Evolutionary conservation across 331 rosid genomes (phyloP), one percentile per base, ranked within the genome.

Genomic region (Cydonia oblonga): DNA sequence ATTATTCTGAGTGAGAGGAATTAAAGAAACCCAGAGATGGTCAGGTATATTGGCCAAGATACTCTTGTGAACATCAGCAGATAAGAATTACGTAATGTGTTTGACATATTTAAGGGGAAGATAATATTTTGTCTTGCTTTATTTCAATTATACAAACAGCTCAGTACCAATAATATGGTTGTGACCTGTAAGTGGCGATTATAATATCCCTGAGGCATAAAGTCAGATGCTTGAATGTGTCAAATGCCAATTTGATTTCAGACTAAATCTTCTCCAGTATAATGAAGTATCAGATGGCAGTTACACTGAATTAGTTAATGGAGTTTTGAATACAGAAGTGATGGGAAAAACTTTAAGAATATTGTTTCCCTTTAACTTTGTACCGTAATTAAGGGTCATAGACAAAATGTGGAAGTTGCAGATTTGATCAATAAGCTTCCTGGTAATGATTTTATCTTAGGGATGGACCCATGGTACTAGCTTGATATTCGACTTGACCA

Each of bases 161-260:
- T 16, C 7, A 70, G 38, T 18, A 11, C 19, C 38, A 57, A 59
- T 71, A 32, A 53, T 71, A 35, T 9, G 26, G 66, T 18, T 7
- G 29, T 19, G 60, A 24, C n/a, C 42, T 24, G 75, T 24, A 24
- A 35, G 66, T 9, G 40, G 28, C 19, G 4, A 26, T 38, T 71
- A 58, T 23, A 58, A 15, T 71, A 71, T 24, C 28, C 46, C 26
- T 71, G 67, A 23, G 38, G 38, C 66, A 10, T 71, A 24, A 71
- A 38, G 75, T 71, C 75, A 57, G 54, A 71, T 58, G 67, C 20
- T 71, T 71, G 66, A 57, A 38, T 57, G 25, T 16, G 66, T 71
- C 75, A 14, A 71, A 38, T 14, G 75, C 35, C 66, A 14, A 5
- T 22, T 70, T 70, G 38, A 70, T 24, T 56, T 70, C 23, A 56